Percentiles rank a stretch among this genome's conserved stretches.
Conservation (phyloP, 129 eudicot genomes). For the Cynara cardunculus region DNA sequence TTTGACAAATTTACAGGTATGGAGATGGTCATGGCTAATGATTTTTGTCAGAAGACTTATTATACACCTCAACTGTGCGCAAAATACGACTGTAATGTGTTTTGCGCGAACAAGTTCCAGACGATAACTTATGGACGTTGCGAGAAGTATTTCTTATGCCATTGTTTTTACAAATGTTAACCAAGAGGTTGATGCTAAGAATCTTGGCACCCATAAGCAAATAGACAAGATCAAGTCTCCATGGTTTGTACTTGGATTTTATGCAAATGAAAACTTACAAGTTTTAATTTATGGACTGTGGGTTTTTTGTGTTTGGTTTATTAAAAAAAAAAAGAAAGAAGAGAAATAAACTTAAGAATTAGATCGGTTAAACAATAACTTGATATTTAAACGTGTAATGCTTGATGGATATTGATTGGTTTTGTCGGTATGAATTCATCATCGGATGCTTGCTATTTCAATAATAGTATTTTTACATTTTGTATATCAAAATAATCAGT, state of each 20-base stretch:
- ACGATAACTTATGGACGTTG: not conserved
- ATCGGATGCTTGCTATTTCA: too few species aligned
- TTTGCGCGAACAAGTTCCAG: not conserved
- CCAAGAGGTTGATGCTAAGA: not conserved
- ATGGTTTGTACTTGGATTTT: not conserved
- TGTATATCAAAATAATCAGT: too few species aligned
- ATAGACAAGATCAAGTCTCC: not conserved
- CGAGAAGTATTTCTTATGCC: not conserved
- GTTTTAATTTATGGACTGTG: too few species aligned
- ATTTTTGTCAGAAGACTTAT: not conserved
- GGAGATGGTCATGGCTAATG: not conserved
- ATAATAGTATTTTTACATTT: too few species aligned
- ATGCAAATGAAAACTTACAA: too few species aligned
- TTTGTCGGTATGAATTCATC: too few species aligned
- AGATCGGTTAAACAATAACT: too few species aligned
- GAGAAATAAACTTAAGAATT: too few species aligned
- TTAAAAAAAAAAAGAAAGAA: too few species aligned
- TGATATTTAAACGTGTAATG: too few species aligned
- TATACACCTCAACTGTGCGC: not conserved
- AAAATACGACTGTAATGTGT: not conserved
- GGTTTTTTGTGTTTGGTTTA: too few species aligned
- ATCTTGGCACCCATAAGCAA: not conserved
- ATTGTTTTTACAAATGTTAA: conserved; percentile 4
- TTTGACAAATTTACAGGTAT: not conserved
- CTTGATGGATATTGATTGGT: too few species aligned